These are phyloP conservation scores for Avena sativa DNA, from an alignment of 176 grass and related monocot species.

Conservation along the genomic window DNA sequence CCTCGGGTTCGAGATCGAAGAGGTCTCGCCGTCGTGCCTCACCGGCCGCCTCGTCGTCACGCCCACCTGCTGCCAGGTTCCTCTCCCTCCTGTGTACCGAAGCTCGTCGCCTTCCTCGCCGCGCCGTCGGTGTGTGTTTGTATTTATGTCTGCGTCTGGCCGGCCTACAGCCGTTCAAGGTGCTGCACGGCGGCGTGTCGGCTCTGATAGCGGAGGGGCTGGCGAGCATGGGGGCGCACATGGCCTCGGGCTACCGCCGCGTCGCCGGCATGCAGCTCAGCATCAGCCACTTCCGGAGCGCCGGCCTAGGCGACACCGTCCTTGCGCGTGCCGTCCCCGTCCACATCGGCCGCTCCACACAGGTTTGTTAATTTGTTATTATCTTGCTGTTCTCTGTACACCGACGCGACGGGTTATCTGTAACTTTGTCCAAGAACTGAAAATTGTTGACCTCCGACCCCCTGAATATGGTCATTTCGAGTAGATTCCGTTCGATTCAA, in stretches of 20 bases:
- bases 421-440: too few species aligned
- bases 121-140: not conserved
- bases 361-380: conserved; percentile 42
- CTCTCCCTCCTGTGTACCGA: not conserved
- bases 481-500: not conserved
- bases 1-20: conserved; percentile 74
- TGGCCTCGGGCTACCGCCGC: conserved; percentile 75
- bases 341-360: conserved; percentile 70
- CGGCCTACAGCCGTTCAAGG: conserved; percentile 78
- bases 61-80: conserved; percentile 74
- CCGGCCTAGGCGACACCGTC: conserved; percentile 67
- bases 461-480: not conserved
- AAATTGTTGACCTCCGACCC: conserved; percentile 49
- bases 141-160: not conserved
- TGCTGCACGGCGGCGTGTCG: conserved; percentile 87
- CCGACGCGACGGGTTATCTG: not conserved
- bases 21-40: conserved; percentile 61
- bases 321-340: conserved; percentile 66
- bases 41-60: conserved; percentile 69
- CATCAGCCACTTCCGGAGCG: conserved; percentile 89
- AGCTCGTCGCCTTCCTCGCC: not conserved
- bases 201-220: conserved; percentile 80
- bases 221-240: conserved; percentile 94
- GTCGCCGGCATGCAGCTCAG: conserved; percentile 88
- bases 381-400: not conserved